These are phyloP conservation scores for Lactarius vividus DNA, from an alignment of 768 basidiomycete genomes.

Conservation along the genomic window DNA sequence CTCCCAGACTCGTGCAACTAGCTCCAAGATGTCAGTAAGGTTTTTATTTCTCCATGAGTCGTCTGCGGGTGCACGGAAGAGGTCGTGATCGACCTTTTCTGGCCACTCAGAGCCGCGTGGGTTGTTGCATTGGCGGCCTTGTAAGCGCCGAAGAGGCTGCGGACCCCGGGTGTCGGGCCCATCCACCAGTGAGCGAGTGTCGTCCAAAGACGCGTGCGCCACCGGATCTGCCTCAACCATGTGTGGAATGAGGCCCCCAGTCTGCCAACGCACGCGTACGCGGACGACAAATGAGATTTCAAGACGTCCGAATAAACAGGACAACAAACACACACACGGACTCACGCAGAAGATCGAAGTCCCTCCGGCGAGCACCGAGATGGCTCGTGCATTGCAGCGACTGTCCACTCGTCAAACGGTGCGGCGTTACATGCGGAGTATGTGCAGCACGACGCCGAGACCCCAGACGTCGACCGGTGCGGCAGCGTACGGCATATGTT, in stretches of 20 bases:
- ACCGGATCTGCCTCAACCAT: constrained; percentile 3
- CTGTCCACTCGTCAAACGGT: not conserved
- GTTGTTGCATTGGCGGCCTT: not conserved
- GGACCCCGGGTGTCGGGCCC: not conserved
- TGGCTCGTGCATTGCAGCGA: not conserved
- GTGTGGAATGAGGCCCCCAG: constrained; percentile 5
- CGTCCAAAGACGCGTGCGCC: constrained; percentile 1
- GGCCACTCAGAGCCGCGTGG: constrained; percentile 6
- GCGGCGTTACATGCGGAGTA: not conserved
- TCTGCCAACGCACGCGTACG: not conserved
- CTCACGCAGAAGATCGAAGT: not conserved
- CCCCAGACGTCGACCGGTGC: constrained; percentile 13
- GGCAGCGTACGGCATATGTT: not conserved
- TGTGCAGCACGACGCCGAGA: constrained; percentile 12
- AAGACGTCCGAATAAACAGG: not conserved
- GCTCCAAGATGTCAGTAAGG: constrained; percentile 3
- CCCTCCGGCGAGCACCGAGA: not conserved
- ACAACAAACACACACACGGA: not conserved
- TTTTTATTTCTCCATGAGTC: not conserved
- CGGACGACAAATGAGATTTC: not conserved
- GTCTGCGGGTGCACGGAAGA: not conserved
- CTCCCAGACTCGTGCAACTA: constrained; percentile 3
- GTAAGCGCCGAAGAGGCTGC: not conserved
- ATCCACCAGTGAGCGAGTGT: constrained; percentile 7
- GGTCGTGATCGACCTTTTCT: not conserved